Evolutionary conservation across 345 rosid genomes (phyloP), one percentile per base, ranked within the genome.

Genomic region (Triadica sebifera): DNA sequence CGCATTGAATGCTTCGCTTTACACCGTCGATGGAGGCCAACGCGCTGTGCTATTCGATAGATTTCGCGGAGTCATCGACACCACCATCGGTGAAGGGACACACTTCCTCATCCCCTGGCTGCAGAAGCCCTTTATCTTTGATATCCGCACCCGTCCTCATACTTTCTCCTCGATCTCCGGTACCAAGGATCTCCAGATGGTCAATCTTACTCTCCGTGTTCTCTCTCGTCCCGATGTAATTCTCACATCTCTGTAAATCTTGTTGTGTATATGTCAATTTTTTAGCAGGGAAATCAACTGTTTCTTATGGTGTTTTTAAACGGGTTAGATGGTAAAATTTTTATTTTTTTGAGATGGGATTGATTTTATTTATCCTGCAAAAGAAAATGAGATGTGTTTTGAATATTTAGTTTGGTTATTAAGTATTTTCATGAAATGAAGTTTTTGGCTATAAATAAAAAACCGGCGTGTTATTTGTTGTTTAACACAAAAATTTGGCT

Each of bases 111-210:
- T 96, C 70, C 98, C 99, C 1, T 84, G 90, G 88, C 94, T 96
- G 11, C 99, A 96, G 85, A 93, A 80, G 76, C 98, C 97, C 0
- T 84, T 65, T 85, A 87, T 92, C 78, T 94, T 88, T 65, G 97
- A 94, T 69, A 91, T 93, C 79, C 90, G 97, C 46, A 91, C 96
- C 29, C 82, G 88, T 37, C 98, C 99, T 6, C 98, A 96, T 84
- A 91, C 97, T 6, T 96, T 96, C 90, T 93, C 99, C 22, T 91
- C 98, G 43, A 55, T 90, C 57, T 96, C 98, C 8, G 99, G 99
- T 10, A 93, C 99, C 6, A 96, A 96, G 80, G 99, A 96, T 88
- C 95, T 94, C 12, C 98, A 94, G 89, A 94, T 92, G 98, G 98
- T 92, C 47, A 92, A 92, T 73, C 98, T 96, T 73, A 93, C 97